Conservation (phyloP, 2,329 filamentous ascomycete genomes). For the Sclerotiophoma versabilis region DNA sequence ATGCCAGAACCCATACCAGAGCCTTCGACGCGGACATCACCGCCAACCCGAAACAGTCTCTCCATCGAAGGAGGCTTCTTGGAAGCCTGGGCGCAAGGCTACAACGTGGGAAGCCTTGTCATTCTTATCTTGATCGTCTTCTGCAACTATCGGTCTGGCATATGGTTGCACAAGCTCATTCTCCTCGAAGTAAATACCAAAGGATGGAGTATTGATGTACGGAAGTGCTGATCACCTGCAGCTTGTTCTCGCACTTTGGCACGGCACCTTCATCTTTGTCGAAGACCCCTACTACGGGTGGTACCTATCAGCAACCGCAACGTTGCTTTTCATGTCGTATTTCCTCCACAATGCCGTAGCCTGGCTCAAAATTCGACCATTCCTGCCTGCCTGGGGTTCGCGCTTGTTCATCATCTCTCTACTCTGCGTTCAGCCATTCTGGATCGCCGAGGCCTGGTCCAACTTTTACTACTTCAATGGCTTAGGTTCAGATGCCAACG, state of each 20-base stretch:
- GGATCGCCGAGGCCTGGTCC: conserved; percentile 46
- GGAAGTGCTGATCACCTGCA: conserved; percentile 20
- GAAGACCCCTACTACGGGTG: conserved; percentile 43
- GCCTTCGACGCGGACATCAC: conserved; percentile 34
- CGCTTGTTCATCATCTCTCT: conserved; percentile 42
- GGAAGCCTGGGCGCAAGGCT: conserved; percentile 49
- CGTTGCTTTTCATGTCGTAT: conserved; percentile 46
- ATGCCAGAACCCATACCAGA: conserved; percentile 24
- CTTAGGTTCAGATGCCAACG: conserved; percentile 39
- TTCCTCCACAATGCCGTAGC: conserved; percentile 46
- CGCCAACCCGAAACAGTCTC: conserved; percentile 37
- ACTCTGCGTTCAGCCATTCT: conserved; percentile 44
- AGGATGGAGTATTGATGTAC: background rate
- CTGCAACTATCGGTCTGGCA: conserved; percentile 46
- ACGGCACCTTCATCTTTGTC: conserved; percentile 47
- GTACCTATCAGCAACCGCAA: conserved; percentile 45
- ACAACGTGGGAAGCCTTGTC: conserved; percentile 44
- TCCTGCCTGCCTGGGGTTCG: conserved; percentile 45
- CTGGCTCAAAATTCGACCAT: conserved; percentile 47
- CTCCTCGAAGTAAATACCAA: conserved; percentile 37
- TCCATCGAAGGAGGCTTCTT: conserved; percentile 39
- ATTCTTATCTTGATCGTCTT: conserved; percentile 47
- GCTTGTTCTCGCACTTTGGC: conserved; percentile 47
- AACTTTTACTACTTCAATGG: conserved; percentile 48
- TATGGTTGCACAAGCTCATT: conserved; percentile 46